These are phyloP conservation scores for Cladosporium sp. DNA, from an alignment of 2,329 filamentous ascomycete genomes.

Conservation along the genomic window DNA sequence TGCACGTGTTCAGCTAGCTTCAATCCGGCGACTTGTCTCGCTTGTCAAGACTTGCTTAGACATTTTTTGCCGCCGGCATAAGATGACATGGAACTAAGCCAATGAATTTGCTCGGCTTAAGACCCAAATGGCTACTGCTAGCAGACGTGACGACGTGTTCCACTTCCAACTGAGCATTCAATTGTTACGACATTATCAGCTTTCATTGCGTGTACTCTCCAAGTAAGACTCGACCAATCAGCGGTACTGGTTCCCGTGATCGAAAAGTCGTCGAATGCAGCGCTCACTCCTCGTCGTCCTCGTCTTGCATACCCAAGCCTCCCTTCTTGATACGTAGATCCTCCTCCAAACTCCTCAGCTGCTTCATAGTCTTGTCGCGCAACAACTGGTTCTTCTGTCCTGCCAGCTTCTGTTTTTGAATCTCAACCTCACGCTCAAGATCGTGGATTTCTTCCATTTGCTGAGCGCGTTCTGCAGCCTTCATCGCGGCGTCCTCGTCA, in stretches of 20 bases:
- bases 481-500: slow-evolving; percentile 55
- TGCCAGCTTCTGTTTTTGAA: slow-evolving; percentile 40
- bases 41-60: neutral
- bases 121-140: neutral
- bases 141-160: neutral
- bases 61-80: neutral
- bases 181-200: neutral
- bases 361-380: slow-evolving; percentile 51
- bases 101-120: neutral
- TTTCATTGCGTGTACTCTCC: neutral
- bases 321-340: slow-evolving; percentile 57
- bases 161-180: neutral
- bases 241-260: slow-evolving; percentile 6
- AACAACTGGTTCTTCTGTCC: slow-evolving; percentile 52
- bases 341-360: slow-evolving; percentile 53
- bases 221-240: neutral
- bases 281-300: slow-evolving; percentile 30
- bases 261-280: neutral
- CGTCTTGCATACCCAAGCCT: slow-evolving; percentile 40
- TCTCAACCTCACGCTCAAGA: slow-evolving; percentile 53
- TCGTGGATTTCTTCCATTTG: slow-evolving; percentile 58
- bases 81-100: neutral
- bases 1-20: neutral
- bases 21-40: neutral
- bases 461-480: slow-evolving; percentile 50